Conservation (phyloP, 2,329 filamentous ascomycete species). For the Grosmannia clavigera region DNA sequence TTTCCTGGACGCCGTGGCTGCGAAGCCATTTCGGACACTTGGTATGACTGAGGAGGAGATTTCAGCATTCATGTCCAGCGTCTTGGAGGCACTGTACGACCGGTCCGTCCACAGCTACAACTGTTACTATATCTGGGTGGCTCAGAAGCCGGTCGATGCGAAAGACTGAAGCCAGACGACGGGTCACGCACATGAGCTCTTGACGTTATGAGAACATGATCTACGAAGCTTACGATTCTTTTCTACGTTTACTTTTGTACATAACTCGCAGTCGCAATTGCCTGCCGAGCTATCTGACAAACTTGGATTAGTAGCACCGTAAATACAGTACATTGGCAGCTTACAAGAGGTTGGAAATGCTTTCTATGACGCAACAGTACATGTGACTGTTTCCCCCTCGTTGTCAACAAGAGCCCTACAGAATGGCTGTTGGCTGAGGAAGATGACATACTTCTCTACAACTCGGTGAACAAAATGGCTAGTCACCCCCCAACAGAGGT, state of each 20-base stretch:
- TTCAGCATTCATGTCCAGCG: conserved; percentile 26
- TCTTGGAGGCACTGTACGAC: conserved; percentile 26
- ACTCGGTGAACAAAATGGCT: no score
- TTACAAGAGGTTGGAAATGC: no score
- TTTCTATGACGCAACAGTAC: no score
- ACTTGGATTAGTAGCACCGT: no score
- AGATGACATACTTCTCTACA: no score
- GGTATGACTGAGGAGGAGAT: conserved; percentile 30
- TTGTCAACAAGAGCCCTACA: no score
- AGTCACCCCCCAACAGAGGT: no score
- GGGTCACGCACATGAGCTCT: background rate
- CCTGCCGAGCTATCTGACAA: no score
- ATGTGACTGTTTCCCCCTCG: no score
- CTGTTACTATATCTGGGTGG: conserved; percentile 10
- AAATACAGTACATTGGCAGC: no score
- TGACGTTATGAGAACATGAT: background rate
- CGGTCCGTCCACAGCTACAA: conserved; percentile 3
- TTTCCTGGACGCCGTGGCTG: conserved; percentile 12
- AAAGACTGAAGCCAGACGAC: conserved; percentile 10
- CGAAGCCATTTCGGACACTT: conserved; percentile 12
- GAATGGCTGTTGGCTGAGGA: no score
- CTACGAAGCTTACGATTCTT: background rate
- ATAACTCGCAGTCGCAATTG: background rate
- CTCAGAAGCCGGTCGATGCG: conserved; percentile 9
- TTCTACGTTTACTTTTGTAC: background rate